Base-by-base conservation (phyloP, 495 filamentous ascomycete genomes). In the Neohortaea acidophila region DNA sequence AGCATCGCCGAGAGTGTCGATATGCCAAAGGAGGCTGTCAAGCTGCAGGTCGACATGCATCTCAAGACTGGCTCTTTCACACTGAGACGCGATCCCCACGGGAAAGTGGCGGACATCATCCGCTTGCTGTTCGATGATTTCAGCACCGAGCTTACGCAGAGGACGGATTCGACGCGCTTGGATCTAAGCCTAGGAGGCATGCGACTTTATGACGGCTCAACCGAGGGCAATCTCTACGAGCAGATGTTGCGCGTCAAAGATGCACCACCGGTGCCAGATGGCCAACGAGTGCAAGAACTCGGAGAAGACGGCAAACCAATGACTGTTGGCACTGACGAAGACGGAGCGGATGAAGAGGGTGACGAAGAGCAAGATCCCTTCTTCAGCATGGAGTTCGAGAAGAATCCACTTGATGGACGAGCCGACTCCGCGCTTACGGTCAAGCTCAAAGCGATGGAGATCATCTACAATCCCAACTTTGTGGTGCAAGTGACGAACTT, bases 161-260 rank as follows among this genome's bases (percentile, higher is more conserved):
- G 89, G 8, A 81, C 82, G 12, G 87, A 94, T 56, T 94, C 87
- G 0, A 79, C 89, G 56, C 70, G 92, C 23, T 71, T 79, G 9
- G 80, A 93, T 48, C 58, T 96, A 13, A 86, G 85, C 49, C 77
- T 97, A 14, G 89, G 84, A 40, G 89, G 86, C 2, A 67, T 97
- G 61, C 72, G 91, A 42, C 77, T 96, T 48, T 93, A 94, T 45
- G 89, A 97, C 55, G 91, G 89, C 21, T 94, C 86, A 3, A 96
- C 89, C 3, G 74, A 81, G 33, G 77, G 82, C 2, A 93, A 76
- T 48, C 63, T 96, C 25, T 96, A 78, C 55, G 80, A 84, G 19
- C 85, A 96, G 55, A 94, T 96, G 46, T 82, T 96, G 37, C 78
- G 75, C 18, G 84, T 97, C 51, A 97, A 97, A 53, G 84, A 93